Conservation (phyloP, 768 basidiomycete genomes). For the Pleurotus citrinopileatus region DNA sequence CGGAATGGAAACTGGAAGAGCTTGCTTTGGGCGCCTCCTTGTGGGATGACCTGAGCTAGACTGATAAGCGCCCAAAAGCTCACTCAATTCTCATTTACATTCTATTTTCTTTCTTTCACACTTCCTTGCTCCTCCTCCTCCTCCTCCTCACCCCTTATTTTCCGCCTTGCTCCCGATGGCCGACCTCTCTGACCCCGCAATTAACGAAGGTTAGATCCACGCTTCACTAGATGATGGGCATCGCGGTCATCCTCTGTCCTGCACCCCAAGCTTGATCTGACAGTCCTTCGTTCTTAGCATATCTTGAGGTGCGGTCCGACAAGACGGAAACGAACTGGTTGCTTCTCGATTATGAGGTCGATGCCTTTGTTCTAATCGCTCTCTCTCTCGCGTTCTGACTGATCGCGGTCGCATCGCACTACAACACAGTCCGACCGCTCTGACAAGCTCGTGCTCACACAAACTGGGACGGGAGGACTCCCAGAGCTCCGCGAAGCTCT, state of each 20-base stretch:
- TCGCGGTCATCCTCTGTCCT: slow-evolving; percentile 9
- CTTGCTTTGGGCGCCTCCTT: neutral
- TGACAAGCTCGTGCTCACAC: slow-evolving; percentile 75
- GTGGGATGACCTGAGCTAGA: neutral
- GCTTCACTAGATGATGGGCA: slow-evolving; percentile 4
- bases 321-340: slow-evolving; percentile 90
- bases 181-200: slow-evolving; percentile 71
- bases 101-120: slow-evolving; percentile 1
- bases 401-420: slow-evolving; percentile 11
- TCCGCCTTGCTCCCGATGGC: slow-evolving; percentile 48
- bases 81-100: neutral
- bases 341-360: slow-evolving; percentile 80
- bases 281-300: slow-evolving; percentile 50
- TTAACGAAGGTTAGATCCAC: slow-evolving; percentile 59
- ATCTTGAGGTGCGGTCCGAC: slow-evolving; percentile 82
- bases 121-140: neutral
- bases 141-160: slow-evolving; percentile 5
- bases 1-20: too few species aligned
- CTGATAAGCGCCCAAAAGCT: neutral
- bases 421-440: slow-evolving; percentile 59
- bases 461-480: slow-evolving; percentile 80
- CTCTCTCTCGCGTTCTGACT: neutral
- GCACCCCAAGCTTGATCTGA: slow-evolving; percentile 19
- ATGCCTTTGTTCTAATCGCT: neutral
- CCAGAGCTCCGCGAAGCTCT: slow-evolving; percentile 70